phyloP scores from a whole-genome alignment of 306 rosid species.

The Lathyrus oleraceus region DNA sequence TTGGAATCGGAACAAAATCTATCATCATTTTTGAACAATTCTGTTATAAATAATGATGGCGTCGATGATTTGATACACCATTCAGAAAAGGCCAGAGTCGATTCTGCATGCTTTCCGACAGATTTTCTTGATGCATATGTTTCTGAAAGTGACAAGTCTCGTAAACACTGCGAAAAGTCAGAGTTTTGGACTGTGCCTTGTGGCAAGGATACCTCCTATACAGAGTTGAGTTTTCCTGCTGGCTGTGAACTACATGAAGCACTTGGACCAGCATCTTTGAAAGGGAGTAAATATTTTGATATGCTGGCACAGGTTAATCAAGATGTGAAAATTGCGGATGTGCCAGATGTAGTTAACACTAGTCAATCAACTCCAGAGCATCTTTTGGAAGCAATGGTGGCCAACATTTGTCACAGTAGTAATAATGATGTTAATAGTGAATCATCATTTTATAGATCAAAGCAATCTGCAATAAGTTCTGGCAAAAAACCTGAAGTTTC shows the following conservation, averaged over 20 bases:
- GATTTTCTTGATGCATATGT: constrained; percentile 46
- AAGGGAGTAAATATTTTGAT: constrained; percentile 52
- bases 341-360: constrained; percentile 52
- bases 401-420: constrained; percentile 64
- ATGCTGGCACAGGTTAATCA: constrained; percentile 47
- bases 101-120: constrained; percentile 54
- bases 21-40: constrained; percentile 35
- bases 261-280: constrained; percentile 81
- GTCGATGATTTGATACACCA: constrained; percentile 37
- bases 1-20: constrained; percentile 38
- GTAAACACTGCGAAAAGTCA: constrained; percentile 38
- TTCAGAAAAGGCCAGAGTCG: constrained; percentile 45
- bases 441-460: constrained; percentile 58
- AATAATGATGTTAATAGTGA: constrained; percentile 58
- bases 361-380: constrained; percentile 76
- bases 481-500: constrained; percentile 68
- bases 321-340: constrained; percentile 48
- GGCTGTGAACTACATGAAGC: constrained; percentile 96
- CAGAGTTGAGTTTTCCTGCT: constrained; percentile 75
- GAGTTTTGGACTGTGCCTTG: constrained; percentile 42
- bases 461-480: constrained; percentile 63
- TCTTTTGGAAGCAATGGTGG: constrained; percentile 93
- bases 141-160: constrained; percentile 50
- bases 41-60: constrained; percentile 34
- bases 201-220: constrained; percentile 34